Percentiles rank a stretch among this genome's conserved stretches.
phyloP scores from a whole-genome alignment of 192 early-diverging fungal genomes.

The Lobosporangium transversale region DNA sequence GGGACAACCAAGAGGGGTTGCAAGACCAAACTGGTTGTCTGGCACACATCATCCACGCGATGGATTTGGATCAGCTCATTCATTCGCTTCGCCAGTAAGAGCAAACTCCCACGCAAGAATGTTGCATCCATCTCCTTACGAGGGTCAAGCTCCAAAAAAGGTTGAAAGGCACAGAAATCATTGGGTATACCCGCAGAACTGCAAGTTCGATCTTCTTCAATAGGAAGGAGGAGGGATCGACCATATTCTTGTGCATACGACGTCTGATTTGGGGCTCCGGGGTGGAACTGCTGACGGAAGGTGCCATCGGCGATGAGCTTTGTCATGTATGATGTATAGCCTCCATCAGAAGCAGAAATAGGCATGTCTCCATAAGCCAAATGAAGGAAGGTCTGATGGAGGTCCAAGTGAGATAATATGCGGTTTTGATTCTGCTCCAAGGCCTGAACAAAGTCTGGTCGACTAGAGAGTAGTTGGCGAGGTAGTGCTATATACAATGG shows the following conservation, averaged over 20 bases:
- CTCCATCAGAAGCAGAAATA: background rate
- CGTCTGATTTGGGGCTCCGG: conserved; percentile 21
- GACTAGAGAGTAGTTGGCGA: conserved; percentile 12
- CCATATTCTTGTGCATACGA: conserved; percentile 47
- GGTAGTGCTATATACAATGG: conserved; percentile 43
- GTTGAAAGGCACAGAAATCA: conserved; percentile 52
- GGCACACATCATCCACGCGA: conserved; percentile 36
- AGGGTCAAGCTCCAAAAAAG: conserved; percentile 33
- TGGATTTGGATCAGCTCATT: conserved; percentile 18
- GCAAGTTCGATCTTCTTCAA: conserved; percentile 27
- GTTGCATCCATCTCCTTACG: conserved; percentile 17
- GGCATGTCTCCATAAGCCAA: conserved; percentile 44
- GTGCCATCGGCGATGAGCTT: conserved; percentile 37
- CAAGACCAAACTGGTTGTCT: background rate
- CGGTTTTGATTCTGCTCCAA: conserved; percentile 33
- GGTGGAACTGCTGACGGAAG: conserved; percentile 33
- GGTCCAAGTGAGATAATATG: conserved; percentile 42
- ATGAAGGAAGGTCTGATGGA: conserved; percentile 49
- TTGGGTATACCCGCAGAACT: conserved; percentile 26
- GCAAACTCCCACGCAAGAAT: conserved; percentile 20
- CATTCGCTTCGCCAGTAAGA: conserved; percentile 31
- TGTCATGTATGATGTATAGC: conserved; percentile 23
- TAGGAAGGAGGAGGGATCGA: conserved; percentile 28
- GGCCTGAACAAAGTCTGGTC: conserved; percentile 16
- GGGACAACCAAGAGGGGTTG: conserved; percentile 1